Percentiles rank a stretch among this genome's conserved stretches.
Evolutionary conservation across 495 filamentous ascomycete species (phyloP).

Genomic region (Xanthoparmelia taractica): DNA sequence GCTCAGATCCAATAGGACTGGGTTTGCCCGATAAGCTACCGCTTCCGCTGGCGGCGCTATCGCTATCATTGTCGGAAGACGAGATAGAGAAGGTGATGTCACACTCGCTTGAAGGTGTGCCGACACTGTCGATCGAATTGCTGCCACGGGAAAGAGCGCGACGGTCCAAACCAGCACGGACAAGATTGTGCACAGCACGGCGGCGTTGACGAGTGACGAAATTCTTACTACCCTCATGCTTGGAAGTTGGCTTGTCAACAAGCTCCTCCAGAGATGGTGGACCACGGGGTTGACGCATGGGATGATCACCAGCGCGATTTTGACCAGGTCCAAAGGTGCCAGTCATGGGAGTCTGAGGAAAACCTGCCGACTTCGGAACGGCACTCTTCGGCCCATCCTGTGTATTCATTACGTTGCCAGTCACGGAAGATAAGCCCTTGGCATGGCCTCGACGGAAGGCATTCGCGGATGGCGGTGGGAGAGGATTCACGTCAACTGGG

Average conservation of each 20-base stretch:
- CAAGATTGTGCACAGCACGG: slow-evolving; percentile 81
- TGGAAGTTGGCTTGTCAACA: slow-evolving; percentile 79
- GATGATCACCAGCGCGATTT: slow-evolving; percentile 87
- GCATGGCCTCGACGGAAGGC: slow-evolving; percentile 89
- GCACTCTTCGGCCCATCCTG: slow-evolving; percentile 51
- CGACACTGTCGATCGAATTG: slow-evolving; percentile 45
- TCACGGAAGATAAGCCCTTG: slow-evolving; percentile 75
- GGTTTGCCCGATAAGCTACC: slow-evolving; percentile 73
- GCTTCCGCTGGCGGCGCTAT: slow-evolving; percentile 68
- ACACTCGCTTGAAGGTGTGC: slow-evolving; percentile 82
- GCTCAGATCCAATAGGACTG: slow-evolving; percentile 79
- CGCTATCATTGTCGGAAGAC: slow-evolving; percentile 67
- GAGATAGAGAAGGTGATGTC: slow-evolving; percentile 65
- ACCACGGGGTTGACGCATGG: slow-evolving; percentile 84
- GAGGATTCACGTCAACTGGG: slow-evolving; percentile 56
- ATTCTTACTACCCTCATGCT: slow-evolving; percentile 96
- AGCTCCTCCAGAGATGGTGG: slow-evolving; percentile 91
- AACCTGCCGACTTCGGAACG: slow-evolving; percentile 67
- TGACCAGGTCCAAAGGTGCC: slow-evolving; percentile 93
- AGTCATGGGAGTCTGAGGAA: slow-evolving; percentile 74
- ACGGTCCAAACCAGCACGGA: slow-evolving; percentile 82
- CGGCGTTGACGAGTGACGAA: slow-evolving; percentile 91
- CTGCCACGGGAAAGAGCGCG: slow-evolving; percentile 59
- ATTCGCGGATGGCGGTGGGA: slow-evolving; percentile 72
- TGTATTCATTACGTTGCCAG: slow-evolving; percentile 49